Evolutionary conservation across 345 rosid species (phyloP), one percentile per base, ranked within the genome.

Genomic region (Orychophragmus violaceus): DNA sequence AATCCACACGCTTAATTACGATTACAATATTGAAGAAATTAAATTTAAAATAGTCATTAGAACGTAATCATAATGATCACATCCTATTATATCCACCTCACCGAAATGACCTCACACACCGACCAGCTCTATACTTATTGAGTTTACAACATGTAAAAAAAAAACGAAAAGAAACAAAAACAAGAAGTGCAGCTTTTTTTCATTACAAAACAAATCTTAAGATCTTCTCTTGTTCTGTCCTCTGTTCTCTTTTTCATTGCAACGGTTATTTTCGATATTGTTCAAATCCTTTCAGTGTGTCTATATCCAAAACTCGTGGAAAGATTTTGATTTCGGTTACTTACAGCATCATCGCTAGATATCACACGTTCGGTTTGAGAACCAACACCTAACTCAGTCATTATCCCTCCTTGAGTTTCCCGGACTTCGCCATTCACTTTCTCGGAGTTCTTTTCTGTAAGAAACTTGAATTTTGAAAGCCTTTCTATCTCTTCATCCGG

Each of bases 291-390:
- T 69, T 39, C 19, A 51, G 17, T 28, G 32, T 28, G 8, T 28
- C 2, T 28, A 8, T 28, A 28, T 5, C 32, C 5, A 28, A 28
- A 28, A 28, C 7, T 5, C 5, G 8, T n/a, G n/a, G n/a, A n/a
- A 28, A 1, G 14, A 30, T n/a, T 28, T 62, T 18, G 41, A 18
- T 17, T 64, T 48, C 25, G 53, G 59, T 72, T 57, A 76, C 94
- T 88, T 82, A 91, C 95, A 60, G 90, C 85, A 77, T 87, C 96
- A 44, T 92, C 95, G 30, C 66, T 63, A n/a, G 83, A 70, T 51
- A 92, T 75, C 16, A 64, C 62, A 2, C 66, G 88, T 71, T 78
- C 81, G 7, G 58, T 75, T 33, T 85, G 82, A 1, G 80, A 52
- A 70, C 76, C 83, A 4, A 77, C 56, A 39, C 78, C 80, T 54